phyloP scores from a whole-genome alignment of 106 monocot genomes.

The Allium cepa region DNA sequence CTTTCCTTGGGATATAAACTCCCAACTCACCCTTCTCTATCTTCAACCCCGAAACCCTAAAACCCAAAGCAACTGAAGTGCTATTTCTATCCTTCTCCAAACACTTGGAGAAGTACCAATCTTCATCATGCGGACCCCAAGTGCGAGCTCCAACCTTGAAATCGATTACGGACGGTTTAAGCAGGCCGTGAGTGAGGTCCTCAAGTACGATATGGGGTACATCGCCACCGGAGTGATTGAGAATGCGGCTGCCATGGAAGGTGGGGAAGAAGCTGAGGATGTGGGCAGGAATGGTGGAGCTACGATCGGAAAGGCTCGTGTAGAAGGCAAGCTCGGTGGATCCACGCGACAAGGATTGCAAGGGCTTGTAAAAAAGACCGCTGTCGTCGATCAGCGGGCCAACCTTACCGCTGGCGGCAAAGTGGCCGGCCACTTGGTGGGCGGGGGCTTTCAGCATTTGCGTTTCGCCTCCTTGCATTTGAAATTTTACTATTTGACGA shows the following conservation, averaged over 20 bases:
- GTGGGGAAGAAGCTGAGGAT: slow-evolving; percentile 52
- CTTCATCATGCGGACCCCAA: slow-evolving; percentile 37
- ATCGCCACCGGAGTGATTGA: slow-evolving; percentile 33
- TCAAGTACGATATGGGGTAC: slow-evolving; percentile 59
- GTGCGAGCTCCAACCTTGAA: slow-evolving; percentile 80
- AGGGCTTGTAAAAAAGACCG: slow-evolving; percentile 81
- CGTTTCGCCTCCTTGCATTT: too few species aligned
- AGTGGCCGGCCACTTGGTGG: slow-evolving; percentile 82
- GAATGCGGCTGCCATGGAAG: slow-evolving; percentile 48
- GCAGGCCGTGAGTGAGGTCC: slow-evolving; percentile 34
- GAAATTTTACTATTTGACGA: too few species aligned
- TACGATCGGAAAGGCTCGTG: slow-evolving; percentile 30
- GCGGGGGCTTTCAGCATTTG: slow-evolving; percentile 50
- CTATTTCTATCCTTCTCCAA: slow-evolving; percentile 36
- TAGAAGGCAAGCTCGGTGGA: slow-evolving; percentile 62
- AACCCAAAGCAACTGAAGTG: slow-evolving; percentile 53
- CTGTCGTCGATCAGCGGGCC: slow-evolving; percentile 54
- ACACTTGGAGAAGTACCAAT: slow-evolving; percentile 51
- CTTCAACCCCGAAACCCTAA: slow-evolving; percentile 65
- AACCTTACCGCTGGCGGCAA: slow-evolving; percentile 17
- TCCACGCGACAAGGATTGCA: slow-evolving; percentile 53
- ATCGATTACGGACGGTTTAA: slow-evolving; percentile 52
- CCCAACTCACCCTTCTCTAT: background rate
- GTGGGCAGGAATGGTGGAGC: slow-evolving; percentile 25
- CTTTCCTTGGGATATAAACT: background rate